phyloP scores from a whole-genome alignment of 2,329 filamentous ascomycete genomes.

The Beauveria bassiana region DNA sequence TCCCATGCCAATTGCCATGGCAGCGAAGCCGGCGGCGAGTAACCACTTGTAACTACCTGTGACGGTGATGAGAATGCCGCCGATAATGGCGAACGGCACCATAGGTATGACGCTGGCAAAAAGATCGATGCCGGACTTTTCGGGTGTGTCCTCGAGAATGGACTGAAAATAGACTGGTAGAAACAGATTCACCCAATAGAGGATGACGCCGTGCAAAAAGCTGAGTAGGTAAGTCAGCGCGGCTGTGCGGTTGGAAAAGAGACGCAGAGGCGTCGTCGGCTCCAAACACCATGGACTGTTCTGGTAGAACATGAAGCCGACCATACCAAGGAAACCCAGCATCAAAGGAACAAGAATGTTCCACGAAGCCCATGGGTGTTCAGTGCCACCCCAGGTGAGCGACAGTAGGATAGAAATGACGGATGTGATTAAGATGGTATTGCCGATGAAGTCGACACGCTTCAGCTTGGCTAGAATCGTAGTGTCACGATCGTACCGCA shows the following conservation, averaged over 20 bases:
- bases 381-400: conserved; percentile 13
- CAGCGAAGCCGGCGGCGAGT: conserved; percentile 28
- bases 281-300: conserved; percentile 16
- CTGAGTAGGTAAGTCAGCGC: neutral
- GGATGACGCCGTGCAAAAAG: neutral
- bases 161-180: conserved; percentile 13
- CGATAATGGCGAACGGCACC: conserved; percentile 20
- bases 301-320: conserved; percentile 27
- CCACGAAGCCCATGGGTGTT: conserved; percentile 4
- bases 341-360: conserved; percentile 24
- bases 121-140: neutral
- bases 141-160: neutral
- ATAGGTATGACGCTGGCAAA: neutral
- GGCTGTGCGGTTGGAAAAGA: conserved; percentile 5
- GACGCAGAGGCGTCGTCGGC: conserved; percentile 27
- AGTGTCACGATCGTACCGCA: conserved; percentile 12
- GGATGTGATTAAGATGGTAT: conserved; percentile 28
- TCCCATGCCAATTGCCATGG: conserved; percentile 34
- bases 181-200: conserved; percentile 9
- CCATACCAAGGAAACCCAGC: conserved; percentile 26
- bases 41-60: conserved; percentile 27
- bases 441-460: conserved; percentile 33
- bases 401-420: conserved; percentile 18
- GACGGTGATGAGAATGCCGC: conserved; percentile 19
- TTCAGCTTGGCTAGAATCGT: conserved; percentile 13